Percentiles rank a stretch among this genome's conserved stretches.
phyloP scores from a whole-genome alignment of 75 land plant genomes.

The Gnetum montanum region DNA sequence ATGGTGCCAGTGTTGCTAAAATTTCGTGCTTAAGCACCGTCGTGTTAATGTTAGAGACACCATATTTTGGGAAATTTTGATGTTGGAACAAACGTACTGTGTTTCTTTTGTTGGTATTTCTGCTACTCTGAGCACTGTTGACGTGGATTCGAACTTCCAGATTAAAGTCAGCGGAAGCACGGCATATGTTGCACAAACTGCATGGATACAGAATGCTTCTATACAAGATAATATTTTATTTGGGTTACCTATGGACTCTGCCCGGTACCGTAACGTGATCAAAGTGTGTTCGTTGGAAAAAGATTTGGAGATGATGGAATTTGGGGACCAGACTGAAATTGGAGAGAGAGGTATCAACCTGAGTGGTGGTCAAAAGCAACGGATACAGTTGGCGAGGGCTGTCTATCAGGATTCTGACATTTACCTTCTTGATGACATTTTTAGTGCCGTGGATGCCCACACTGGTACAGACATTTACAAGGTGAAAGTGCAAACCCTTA shows the following conservation, averaged over 20 bases:
- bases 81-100: too few relatives aligned
- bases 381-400: constrained; percentile 91
- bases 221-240: constrained; percentile 80
- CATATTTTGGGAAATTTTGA: too few relatives aligned
- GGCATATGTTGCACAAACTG: constrained; percentile 89
- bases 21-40: too few relatives aligned
- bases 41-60: too few relatives aligned
- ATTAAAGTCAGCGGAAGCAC: constrained; percentile 79
- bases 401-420: constrained; percentile 89
- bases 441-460: constrained; percentile 98
- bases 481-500: constrained; percentile 21
- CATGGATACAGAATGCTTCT: constrained; percentile 96
- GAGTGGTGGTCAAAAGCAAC: constrained; percentile 96
- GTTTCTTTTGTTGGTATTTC: too few relatives aligned
- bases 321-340: constrained; percentile 94
- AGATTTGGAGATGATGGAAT: constrained; percentile 83
- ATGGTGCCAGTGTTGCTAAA: too few relatives aligned
- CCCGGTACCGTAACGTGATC: constrained; percentile 47
- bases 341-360: constrained; percentile 96
- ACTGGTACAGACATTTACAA: constrained; percentile 89
- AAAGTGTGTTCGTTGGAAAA: constrained; percentile 67
- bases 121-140: too few relatives aligned
- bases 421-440: constrained; percentile 89
- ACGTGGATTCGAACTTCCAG: constrained; percentile 36
- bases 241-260: constrained; percentile 51